A percentile compares a stretch with the other conserved stretches of the same genome.
Evolutionary conservation across 2,329 filamentous ascomycete species (phyloP).

Genomic region (Pyricularia grisea): DNA sequence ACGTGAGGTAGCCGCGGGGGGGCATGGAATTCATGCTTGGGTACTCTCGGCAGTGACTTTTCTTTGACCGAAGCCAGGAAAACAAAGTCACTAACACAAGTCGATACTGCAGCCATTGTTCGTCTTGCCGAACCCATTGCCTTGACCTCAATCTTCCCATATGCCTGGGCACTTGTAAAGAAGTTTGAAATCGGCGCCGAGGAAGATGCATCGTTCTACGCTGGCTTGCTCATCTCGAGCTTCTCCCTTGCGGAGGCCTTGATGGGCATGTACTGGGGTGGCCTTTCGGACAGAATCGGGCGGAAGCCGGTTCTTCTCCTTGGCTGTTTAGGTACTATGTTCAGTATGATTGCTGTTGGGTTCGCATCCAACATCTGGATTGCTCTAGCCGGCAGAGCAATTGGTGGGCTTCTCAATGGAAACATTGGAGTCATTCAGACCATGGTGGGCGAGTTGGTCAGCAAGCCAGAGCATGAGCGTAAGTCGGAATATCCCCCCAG

Average conservation of each 20-base stretch:
- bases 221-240: constrained; percentile 77
- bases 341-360: constrained; percentile 75
- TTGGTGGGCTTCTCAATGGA: constrained; percentile 80
- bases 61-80: not conserved
- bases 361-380: constrained; percentile 78
- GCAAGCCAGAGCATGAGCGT: constrained; percentile 78
- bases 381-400: constrained; percentile 63
- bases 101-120: constrained; percentile 60
- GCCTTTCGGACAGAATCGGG: constrained; percentile 70
- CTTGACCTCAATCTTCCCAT: constrained; percentile 87
- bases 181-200: constrained; percentile 63
- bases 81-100: not conserved
- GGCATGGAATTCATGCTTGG: too few relatives aligned
- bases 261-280: constrained; percentile 85
- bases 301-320: constrained; percentile 78
- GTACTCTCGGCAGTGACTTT: too few relatives aligned
- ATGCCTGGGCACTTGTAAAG: constrained; percentile 77
- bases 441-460: constrained; percentile 84
- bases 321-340: constrained; percentile 72
- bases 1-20: too few relatives aligned
- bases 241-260: constrained; percentile 75
- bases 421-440: constrained; percentile 89
- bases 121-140: constrained; percentile 89
- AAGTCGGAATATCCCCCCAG: constrained; percentile 26
- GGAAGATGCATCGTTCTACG: constrained; percentile 76